These are phyloP conservation scores for Aspergillus cejpii DNA, from an alignment of 2,329 filamentous ascomycete genomes.

Conservation along the genomic window DNA sequence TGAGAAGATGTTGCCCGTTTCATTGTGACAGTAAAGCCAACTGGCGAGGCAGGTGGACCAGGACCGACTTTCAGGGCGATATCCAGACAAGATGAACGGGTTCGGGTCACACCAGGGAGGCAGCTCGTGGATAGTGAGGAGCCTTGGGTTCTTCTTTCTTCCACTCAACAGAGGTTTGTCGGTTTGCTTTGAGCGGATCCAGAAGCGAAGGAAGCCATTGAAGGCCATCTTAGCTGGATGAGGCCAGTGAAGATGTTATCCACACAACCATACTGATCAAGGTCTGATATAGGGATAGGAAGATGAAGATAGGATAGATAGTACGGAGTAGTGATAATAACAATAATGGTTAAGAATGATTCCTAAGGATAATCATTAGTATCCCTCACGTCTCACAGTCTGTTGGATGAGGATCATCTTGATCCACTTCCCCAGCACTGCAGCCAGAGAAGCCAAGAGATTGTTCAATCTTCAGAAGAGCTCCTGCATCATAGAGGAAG, in stretches of 20 bases:
- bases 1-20: constrained; percentile 42
- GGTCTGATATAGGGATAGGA: not conserved
- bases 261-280: not conserved
- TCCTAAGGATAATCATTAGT: not conserved
- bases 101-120: constrained; percentile 43
- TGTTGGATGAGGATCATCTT: not conserved
- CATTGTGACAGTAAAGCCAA: constrained; percentile 42
- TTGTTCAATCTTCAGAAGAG: no score
- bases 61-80: constrained; percentile 41
- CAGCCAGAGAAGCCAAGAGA: no score
- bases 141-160: constrained; percentile 3
- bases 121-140: constrained; percentile 33
- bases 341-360: no score
- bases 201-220: constrained; percentile 3
- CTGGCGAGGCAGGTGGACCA: constrained; percentile 35
- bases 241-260: not conserved
- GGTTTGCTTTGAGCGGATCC: not conserved
- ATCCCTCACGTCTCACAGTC: not conserved
- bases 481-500: not conserved
- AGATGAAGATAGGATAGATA: not conserved
- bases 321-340: not conserved
- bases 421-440: not conserved
- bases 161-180: no score
- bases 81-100: constrained; percentile 38
- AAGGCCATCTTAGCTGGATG: constrained; percentile 1